Conservation (phyloP, 495 filamentous ascomycete species). For the Talaromyces ruber region DNA sequence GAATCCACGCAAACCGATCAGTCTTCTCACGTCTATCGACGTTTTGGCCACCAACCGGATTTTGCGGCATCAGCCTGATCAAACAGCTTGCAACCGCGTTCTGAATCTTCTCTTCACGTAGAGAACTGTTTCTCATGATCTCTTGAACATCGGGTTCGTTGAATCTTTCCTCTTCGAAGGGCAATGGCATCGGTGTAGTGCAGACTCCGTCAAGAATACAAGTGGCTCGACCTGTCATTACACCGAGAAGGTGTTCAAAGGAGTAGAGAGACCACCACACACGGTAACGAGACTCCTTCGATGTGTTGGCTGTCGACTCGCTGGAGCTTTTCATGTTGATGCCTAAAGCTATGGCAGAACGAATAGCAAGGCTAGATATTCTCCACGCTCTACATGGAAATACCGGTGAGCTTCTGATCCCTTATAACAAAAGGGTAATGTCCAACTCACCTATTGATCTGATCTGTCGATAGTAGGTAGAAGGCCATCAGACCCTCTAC, state of each 20-base stretch:
- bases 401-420: neutral
- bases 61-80: conserved; percentile 30
- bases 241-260: conserved; percentile 50
- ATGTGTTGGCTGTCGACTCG: conserved; percentile 34
- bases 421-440: neutral
- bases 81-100: conserved; percentile 25
- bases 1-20: conserved; percentile 20
- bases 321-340: conserved; percentile 56
- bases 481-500: conserved; percentile 50
- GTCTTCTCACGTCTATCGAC: conserved; percentile 5
- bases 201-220: conserved; percentile 50
- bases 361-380: conserved; percentile 50
- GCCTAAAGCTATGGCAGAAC: conserved; percentile 52
- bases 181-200: conserved; percentile 51
- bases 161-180: conserved; percentile 45
- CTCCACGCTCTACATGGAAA: conserved; percentile 47
- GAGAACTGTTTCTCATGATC: conserved; percentile 19
- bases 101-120: conserved; percentile 32
- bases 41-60: conserved; percentile 24
- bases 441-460: conserved; percentile 52
- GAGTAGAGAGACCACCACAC: conserved; percentile 61
- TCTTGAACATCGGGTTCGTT: conserved; percentile 22
- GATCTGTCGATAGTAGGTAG: conserved; percentile 53
- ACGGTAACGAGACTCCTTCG: conserved; percentile 55
- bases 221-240: conserved; percentile 59